Base-by-base conservation (phyloP, 371 early-diverging fungal genomes). In the Umbelopsis sp. region DNA sequence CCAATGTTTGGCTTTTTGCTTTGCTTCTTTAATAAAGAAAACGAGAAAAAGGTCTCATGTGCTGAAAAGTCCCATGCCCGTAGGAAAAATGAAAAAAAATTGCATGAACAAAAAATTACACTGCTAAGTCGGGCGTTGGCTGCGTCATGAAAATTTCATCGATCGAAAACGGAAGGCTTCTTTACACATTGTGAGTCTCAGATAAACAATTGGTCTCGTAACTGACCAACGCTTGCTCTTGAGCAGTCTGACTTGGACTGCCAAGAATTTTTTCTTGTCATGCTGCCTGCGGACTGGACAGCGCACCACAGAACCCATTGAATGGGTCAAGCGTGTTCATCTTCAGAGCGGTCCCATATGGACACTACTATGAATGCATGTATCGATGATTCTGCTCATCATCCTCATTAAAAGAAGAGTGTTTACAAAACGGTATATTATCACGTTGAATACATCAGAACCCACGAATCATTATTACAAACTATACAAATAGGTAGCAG, bases 401-500 rank as follows among this genome's bases (percentile, higher is more conserved):
- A 0, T 41, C 29, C 29, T 29, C 22, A 22, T 22, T 22, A 22
- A 22, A 22, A 22, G 22, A 29, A 4, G 3, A 29, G 29, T 4
- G 29, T 29, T 29, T 29, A 29, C 29, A 29, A 4, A 4, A 29
- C 29, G 29, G 29, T 29, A 29, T 29, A 29, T 29, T 29, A 29
- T 29, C 29, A 29, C 29, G 29, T 29, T 29, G 48, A 12, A 48
- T 48, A 18, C 4, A 48, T n/a, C 20, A 20, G 0, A 20, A 20
- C n/a, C 6, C 6, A 6, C 12, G 14, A 46, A 46, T 12, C 11
- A 48, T 25, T 57, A 18, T 45, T 74, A 83, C 44, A 86, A 69
- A 44, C 91, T 91, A 71, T 94, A 94, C 53, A 92, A 71, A 70
- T 93, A 93, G 6, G 93, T 92, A 10, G 94, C 92, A 63, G 86